These are phyloP conservation scores for Geotrichum citri-aurantii DNA, from an alignment of 1,139 yeast genomes.

Conservation along the genomic window DNA sequence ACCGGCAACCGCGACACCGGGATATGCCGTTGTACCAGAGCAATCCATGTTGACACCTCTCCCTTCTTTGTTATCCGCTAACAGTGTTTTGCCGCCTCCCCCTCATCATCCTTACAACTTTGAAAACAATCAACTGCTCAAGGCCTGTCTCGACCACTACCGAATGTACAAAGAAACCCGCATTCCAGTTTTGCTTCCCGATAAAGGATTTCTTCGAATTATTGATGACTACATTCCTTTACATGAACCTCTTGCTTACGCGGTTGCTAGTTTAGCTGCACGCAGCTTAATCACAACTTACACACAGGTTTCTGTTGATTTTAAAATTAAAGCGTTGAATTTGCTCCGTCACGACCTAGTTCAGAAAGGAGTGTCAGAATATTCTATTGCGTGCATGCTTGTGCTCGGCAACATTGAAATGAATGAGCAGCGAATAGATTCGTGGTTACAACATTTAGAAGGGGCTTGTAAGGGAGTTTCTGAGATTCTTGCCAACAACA, in stretches of 20 bases:
- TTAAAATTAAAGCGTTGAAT: slow-evolving; percentile 12
- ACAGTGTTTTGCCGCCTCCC: background rate
- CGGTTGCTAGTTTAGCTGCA: slow-evolving; percentile 13
- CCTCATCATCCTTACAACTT: slow-evolving; percentile 1
- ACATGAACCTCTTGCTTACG: slow-evolving; percentile 14
- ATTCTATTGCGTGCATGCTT: slow-evolving; percentile 15
- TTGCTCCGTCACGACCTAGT: slow-evolving; percentile 13
- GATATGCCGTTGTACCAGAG: background rate
- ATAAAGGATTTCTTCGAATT: background rate
- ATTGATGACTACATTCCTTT: slow-evolving; percentile 5
- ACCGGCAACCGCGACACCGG: background rate
- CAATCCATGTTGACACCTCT: background rate
- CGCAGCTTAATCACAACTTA: slow-evolving; percentile 4
- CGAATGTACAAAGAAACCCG: slow-evolving; percentile 1
- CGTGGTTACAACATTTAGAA: slow-evolving; percentile 14
- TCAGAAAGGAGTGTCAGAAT: slow-evolving; percentile 11
- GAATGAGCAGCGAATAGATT: slow-evolving; percentile 7
- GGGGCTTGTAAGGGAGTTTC: slow-evolving; percentile 14
- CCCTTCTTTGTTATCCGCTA: background rate
- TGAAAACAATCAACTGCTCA: slow-evolving; percentile 6
- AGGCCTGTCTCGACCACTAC: slow-evolving; percentile 8
- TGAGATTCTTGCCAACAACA: slow-evolving; percentile 8
- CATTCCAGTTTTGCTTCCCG: slow-evolving; percentile 6
- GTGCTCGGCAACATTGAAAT: slow-evolving; percentile 14
- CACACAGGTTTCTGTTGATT: slow-evolving; percentile 11